These are phyloP conservation scores for Aspergillus heteromorphus DNA, from an alignment of 495 filamentous ascomycete species.

Conservation along the genomic window DNA sequence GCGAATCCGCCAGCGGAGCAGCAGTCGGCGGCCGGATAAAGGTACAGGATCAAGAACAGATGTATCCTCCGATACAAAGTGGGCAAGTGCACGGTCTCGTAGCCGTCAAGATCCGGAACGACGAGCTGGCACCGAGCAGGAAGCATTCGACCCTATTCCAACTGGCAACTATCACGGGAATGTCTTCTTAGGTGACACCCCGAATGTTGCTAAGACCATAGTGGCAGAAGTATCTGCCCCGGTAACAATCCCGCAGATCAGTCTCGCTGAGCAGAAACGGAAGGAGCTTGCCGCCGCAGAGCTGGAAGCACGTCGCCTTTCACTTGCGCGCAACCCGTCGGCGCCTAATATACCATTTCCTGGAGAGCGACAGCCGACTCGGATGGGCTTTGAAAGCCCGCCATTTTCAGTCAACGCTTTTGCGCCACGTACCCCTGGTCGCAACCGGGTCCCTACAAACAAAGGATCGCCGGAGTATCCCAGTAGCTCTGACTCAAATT, in stretches of 20 bases:
- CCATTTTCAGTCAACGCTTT: constrained; percentile 34
- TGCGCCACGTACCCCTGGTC: constrained; percentile 38
- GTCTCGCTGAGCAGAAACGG: constrained; percentile 41
- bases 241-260: constrained; percentile 23
- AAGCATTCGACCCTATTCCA: constrained; percentile 5
- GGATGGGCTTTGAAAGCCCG: constrained; percentile 31
- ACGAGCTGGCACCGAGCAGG: constrained; percentile 13
- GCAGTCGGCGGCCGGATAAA: constrained; percentile 42
- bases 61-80: constrained; percentile 41
- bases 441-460: constrained; percentile 27
- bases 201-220: constrained; percentile 12
- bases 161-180: neutral
- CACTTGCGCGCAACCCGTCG: constrained; percentile 71
- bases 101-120: constrained; percentile 38
- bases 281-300: constrained; percentile 79
- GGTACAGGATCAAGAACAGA: constrained; percentile 42
- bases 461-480: constrained; percentile 44
- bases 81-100: constrained; percentile 41
- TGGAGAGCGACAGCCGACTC: constrained; percentile 46
- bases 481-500: constrained; percentile 40
- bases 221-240: constrained; percentile 19
- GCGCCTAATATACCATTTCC: constrained; percentile 77
- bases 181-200: constrained; percentile 13
- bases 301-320: constrained; percentile 79
- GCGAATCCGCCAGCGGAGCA: constrained; percentile 54